Evolutionary conservation across 192 early-diverging fungal genomes (phyloP).

Genomic region (Backusella australiensis): DNA sequence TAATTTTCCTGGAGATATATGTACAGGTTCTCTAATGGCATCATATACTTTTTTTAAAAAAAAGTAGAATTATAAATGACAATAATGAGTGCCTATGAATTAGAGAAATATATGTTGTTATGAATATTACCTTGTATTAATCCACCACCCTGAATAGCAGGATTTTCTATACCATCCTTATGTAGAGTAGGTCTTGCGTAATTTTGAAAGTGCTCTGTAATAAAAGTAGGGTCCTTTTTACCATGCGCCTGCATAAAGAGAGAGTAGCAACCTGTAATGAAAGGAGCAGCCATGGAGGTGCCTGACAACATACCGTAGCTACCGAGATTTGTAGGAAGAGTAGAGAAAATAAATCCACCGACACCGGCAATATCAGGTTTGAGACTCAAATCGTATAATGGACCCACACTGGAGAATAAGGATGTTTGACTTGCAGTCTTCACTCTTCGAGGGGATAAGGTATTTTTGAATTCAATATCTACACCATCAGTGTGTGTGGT

Average conservation of each 20-base stretch:
- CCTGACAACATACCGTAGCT: conserved; percentile 47
- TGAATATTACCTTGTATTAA: conserved; percentile 40
- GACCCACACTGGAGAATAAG: conserved; percentile 72
- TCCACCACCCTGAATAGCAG: conserved; percentile 50
- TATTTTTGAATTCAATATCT: conserved; percentile 46
- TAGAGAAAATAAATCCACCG: conserved; percentile 55
- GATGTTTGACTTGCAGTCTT: conserved; percentile 63
- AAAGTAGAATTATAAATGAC: background rate
- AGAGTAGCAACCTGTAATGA: conserved; percentile 47
- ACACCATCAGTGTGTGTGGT: conserved; percentile 19
- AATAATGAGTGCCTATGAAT: background rate
- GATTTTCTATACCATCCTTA: conserved; percentile 24
- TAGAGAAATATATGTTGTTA: background rate
- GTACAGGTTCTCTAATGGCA: conserved; percentile 32
- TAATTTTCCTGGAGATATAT: conserved; percentile 44
- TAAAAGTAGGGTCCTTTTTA: conserved; percentile 21
- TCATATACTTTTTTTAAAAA: conserved; percentile 23
- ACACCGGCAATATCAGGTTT: conserved; percentile 52
- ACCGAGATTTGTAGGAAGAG: conserved; percentile 42
- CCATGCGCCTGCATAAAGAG: conserved; percentile 40
- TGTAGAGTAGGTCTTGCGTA: conserved; percentile 25
- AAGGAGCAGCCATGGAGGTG: conserved; percentile 64
- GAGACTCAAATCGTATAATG: conserved; percentile 60
- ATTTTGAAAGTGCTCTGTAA: conserved; percentile 36
- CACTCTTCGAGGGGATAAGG: conserved; percentile 40